phyloP scores from a whole-genome alignment of 208 protist genomes.

The Trypanosomatidae sp. region DNA sequence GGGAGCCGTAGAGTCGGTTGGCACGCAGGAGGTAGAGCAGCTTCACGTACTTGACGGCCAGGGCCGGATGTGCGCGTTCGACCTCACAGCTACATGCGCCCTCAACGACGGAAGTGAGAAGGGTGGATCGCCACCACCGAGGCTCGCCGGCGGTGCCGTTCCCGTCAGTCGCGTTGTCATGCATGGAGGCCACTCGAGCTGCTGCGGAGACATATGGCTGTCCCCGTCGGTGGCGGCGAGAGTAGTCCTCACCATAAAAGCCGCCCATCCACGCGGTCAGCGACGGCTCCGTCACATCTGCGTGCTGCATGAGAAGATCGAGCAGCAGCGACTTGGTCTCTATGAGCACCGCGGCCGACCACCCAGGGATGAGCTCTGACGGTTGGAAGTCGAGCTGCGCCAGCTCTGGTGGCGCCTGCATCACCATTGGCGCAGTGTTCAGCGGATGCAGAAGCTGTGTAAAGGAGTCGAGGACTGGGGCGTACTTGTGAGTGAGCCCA shows the following conservation, averaged over 20 bases:
- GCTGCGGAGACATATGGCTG: conserved; percentile 7
- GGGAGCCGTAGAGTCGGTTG: conserved; percentile 55
- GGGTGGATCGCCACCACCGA: conserved; percentile 29
- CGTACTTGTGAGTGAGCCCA: conserved; percentile 33
- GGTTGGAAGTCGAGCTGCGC: conserved; percentile 62
- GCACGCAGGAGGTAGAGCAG: conserved; percentile 71
- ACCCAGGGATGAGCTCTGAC: conserved; percentile 24
- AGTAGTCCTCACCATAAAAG: conserved; percentile 29
- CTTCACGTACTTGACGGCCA: conserved; percentile 85
- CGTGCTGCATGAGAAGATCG: conserved; percentile 80
- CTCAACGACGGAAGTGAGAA: conserved; percentile 62
- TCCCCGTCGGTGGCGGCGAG: conserved; percentile 1
- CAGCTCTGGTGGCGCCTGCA: conserved; percentile 66
- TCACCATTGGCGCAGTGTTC: conserved; percentile 18
- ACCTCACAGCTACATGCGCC: conserved; percentile 51
- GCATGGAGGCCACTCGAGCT: conserved; percentile 8
- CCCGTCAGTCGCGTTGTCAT: not conserved
- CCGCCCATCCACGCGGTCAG: conserved; percentile 61
- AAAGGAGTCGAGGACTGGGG: conserved; percentile 40
- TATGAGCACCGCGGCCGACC: conserved; percentile 22
- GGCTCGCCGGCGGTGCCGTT: conserved; percentile 1
- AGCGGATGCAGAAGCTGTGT: conserved; percentile 34
- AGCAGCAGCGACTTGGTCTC: conserved; percentile 74
- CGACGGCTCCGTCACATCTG: conserved; percentile 43
- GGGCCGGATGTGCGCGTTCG: conserved; percentile 45